Percentiles rank a stretch among this genome's conserved stretches.
Conservation (phyloP, 129 eudicot species). For the carrot (Daucus carota) region DNA sequence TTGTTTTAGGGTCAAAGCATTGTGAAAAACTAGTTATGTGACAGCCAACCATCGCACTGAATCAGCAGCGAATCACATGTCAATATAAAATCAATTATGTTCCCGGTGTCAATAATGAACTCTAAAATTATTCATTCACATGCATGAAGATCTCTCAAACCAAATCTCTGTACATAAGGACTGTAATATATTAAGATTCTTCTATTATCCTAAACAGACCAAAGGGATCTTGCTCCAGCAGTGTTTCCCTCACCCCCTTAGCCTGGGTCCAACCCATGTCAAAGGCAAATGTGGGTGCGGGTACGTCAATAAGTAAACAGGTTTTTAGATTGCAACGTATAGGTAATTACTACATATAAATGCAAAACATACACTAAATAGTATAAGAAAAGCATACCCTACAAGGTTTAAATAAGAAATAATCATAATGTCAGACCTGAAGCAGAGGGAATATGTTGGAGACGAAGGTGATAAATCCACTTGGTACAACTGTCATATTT, state of each 20-base stretch:
- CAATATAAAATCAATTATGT: background rate
- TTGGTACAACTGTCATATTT: conserved; percentile 34
- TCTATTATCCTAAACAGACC: background rate
- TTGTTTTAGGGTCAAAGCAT: background rate
- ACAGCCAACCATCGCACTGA: background rate
- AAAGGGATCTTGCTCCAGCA: background rate
- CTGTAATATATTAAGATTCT: background rate
- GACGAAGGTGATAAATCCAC: conserved; percentile 65
- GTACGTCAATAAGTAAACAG: background rate
- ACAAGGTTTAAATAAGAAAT: background rate
- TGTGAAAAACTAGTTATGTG: background rate
- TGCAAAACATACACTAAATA: background rate
- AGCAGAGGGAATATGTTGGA: conserved; percentile 70
- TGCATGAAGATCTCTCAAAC: background rate
- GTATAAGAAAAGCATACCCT: background rate
- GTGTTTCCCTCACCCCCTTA: background rate
- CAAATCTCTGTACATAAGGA: background rate
- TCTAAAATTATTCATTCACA: background rate
- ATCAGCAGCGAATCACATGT: background rate
- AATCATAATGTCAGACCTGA: conserved; percentile 40
- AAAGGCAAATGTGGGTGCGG: background rate
- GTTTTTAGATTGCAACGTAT: background rate
- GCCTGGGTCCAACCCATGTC: background rate
- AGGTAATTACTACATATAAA: background rate
- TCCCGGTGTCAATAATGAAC: background rate